phyloP scores from a whole-genome alignment of 371 early-diverging fungal species.

The Apophysomyces variabilis region DNA sequence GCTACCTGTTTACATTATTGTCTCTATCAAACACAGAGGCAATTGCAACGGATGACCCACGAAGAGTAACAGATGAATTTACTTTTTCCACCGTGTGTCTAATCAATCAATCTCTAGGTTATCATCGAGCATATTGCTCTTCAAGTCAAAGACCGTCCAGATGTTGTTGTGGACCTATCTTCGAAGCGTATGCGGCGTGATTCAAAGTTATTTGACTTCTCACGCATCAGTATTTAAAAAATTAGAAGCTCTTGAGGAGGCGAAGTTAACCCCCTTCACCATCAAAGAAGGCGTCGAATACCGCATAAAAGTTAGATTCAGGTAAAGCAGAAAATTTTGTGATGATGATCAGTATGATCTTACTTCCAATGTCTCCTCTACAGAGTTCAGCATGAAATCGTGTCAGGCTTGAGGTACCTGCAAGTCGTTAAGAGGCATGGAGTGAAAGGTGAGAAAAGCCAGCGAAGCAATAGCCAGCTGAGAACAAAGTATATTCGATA shows the following conservation, averaged over 20 bases:
- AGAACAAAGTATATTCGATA: slow-evolving; percentile 5
- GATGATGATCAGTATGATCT: neutral
- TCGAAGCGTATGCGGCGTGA: slow-evolving; percentile 53
- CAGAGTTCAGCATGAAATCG: slow-evolving; percentile 89
- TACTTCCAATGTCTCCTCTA: neutral
- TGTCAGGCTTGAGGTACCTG: slow-evolving; percentile 91
- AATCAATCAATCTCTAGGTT: slow-evolving; percentile 42
- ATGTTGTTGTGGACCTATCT: slow-evolving; percentile 84
- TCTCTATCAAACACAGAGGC: slow-evolving; percentile 24
- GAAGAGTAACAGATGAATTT: slow-evolving; percentile 47
- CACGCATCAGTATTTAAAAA: neutral
- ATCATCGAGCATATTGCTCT: slow-evolving; percentile 75
- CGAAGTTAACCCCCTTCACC: slow-evolving; percentile 72
- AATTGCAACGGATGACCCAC: slow-evolving; percentile 58
- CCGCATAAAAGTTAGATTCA: slow-evolving; percentile 87
- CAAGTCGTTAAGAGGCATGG: slow-evolving; percentile 89
- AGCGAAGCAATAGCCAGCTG: neutral
- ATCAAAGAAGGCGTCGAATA: slow-evolving; percentile 95
- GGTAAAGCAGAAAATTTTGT: slow-evolving; percentile 26
- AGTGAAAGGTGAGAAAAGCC: slow-evolving; percentile 52
- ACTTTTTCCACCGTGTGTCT: neutral
- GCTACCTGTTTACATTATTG: neutral
- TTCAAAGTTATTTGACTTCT: neutral
- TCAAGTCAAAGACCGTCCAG: slow-evolving; percentile 77
- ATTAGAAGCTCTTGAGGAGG: slow-evolving; percentile 51